Percentiles rank a stretch among this genome's conserved stretches.
These are phyloP conservation scores for Besnoitia besnoiti DNA, from an alignment of 169 alveolate species.

Conservation along the genomic window DNA sequence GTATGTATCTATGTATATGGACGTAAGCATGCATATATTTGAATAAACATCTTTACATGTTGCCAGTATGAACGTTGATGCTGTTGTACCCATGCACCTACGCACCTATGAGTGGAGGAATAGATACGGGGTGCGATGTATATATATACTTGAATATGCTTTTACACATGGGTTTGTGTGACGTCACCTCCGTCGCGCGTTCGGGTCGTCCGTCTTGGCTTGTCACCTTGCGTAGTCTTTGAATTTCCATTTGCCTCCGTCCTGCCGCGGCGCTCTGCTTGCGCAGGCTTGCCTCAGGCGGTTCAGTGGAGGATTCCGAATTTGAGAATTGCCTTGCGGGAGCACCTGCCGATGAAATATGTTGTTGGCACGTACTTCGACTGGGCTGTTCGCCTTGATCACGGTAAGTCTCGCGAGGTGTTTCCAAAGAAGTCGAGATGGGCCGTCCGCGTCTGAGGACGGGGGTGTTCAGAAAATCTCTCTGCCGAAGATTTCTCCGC, in stretches of 20 bases:
- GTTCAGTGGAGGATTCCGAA: constrained; percentile 50
- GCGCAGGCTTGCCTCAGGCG: constrained; percentile 29
- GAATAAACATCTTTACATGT: not conserved
- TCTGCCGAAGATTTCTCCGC: too few species aligned
- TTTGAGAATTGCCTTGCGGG: constrained; percentile 33
- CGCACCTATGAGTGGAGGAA: not conserved
- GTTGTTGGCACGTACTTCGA: constrained; percentile 70
- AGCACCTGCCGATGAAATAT: constrained; percentile 42
- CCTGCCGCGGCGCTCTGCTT: not conserved
- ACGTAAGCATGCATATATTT: not conserved
- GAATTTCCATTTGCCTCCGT: too few species aligned
- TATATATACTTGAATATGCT: not conserved
- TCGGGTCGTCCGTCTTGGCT: not conserved
- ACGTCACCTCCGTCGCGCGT: not conserved
- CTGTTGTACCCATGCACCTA: not conserved
- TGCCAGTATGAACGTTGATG: too few species aligned
- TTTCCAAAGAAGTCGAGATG: too few species aligned
- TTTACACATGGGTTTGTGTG: not conserved
- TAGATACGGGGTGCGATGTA: not conserved
- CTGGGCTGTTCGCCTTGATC: constrained; percentile 72
- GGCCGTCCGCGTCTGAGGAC: too few species aligned
- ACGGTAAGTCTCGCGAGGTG: constrained; percentile 49
- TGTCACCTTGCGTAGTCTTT: not conserved
- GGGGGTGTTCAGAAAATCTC: too few species aligned
- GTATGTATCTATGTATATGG: not conserved